Evolutionary conservation across 257 asterid genomes (phyloP).

Genomic region (Plantago major): DNA sequence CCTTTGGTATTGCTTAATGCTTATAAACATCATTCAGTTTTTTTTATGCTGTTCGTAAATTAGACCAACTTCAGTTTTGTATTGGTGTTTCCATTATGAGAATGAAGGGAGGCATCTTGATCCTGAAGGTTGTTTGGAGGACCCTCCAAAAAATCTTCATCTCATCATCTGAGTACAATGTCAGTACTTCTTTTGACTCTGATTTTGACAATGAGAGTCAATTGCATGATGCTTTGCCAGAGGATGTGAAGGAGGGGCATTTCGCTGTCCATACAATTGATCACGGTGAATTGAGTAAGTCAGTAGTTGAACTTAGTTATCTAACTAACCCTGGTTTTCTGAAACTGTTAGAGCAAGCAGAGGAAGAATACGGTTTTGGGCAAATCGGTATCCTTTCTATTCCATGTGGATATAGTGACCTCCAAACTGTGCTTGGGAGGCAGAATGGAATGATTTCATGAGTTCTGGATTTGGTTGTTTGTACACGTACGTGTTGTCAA

Average conservation of each 20-base stretch:
- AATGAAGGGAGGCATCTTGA: slow-evolving; percentile 23
- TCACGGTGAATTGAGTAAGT: slow-evolving; percentile 38
- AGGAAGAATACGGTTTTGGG: slow-evolving; percentile 45
- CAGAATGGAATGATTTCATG: not conserved
- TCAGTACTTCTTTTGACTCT: not conserved
- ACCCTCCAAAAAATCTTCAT: slow-evolving; percentile 18
- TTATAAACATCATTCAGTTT: slow-evolving; percentile 19
- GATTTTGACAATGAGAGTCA: slow-evolving; percentile 15
- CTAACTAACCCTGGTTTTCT: slow-evolving; percentile 36
- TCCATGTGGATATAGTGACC: slow-evolving; percentile 42
- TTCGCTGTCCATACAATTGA: slow-evolving; percentile 43
- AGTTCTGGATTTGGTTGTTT: no score
- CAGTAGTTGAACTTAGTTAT: slow-evolving; percentile 30
- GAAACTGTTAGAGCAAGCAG: slow-evolving; percentile 41
- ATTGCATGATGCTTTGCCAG: slow-evolving; percentile 19
- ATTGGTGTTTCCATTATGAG: slow-evolving; percentile 1
- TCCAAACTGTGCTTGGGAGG: slow-evolving; percentile 31
- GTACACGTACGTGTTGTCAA: no score
- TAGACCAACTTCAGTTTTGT: not conserved
- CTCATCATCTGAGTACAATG: not conserved
- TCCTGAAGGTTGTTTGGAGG: slow-evolving; percentile 24
- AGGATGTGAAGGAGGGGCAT: slow-evolving; percentile 50
- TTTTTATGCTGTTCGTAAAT: not conserved
- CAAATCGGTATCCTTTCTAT: slow-evolving; percentile 44
- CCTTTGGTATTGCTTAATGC: not conserved